phyloP scores from a whole-genome alignment of 2,329 filamentous ascomycete species.

The Clarireedia paspali region DNA sequence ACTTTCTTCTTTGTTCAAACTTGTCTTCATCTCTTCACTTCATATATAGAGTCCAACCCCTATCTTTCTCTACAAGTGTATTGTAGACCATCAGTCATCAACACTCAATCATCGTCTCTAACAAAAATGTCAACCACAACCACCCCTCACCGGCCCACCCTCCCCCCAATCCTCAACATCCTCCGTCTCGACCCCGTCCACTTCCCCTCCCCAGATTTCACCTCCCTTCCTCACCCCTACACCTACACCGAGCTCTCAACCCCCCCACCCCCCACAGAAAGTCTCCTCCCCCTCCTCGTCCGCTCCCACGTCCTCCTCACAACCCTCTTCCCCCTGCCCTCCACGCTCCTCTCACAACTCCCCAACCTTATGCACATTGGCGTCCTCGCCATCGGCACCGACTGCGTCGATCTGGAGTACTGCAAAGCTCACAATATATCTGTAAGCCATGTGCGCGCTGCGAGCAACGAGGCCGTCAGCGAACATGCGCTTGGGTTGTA shows the following conservation, averaged over 20 bases:
- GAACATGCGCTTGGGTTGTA: slow-evolving; percentile 26
- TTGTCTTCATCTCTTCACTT: not conserved
- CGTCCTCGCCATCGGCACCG: slow-evolving; percentile 32
- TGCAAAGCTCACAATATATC: slow-evolving; percentile 29
- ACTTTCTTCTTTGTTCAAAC: not conserved
- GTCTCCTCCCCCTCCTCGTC: slow-evolving; percentile 22
- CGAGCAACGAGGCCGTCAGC: slow-evolving; percentile 31
- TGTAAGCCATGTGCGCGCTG: slow-evolving; percentile 33
- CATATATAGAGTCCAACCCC: no score
- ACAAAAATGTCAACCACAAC: not conserved
- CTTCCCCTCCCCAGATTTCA: not conserved
- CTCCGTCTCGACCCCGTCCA: not conserved
- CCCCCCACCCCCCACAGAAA: slow-evolving; percentile 16
- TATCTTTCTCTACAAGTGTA: not conserved
- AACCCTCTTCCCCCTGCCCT: slow-evolving; percentile 26
- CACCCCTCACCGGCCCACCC: not conserved
- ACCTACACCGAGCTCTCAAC: slow-evolving; percentile 16
- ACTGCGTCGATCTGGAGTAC: slow-evolving; percentile 31
- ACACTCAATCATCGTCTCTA: not conserved
- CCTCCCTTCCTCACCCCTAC: slow-evolving; percentile 15
- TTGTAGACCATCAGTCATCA: not conserved
- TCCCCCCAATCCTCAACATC: not conserved
- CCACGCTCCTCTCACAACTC: slow-evolving; percentile 23
- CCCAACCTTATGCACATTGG: slow-evolving; percentile 30
- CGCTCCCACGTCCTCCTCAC: slow-evolving; percentile 32